Base-by-base conservation (phyloP, 1,284 basidiomycete genomes). In the Anthracocystis setariae region DNA sequence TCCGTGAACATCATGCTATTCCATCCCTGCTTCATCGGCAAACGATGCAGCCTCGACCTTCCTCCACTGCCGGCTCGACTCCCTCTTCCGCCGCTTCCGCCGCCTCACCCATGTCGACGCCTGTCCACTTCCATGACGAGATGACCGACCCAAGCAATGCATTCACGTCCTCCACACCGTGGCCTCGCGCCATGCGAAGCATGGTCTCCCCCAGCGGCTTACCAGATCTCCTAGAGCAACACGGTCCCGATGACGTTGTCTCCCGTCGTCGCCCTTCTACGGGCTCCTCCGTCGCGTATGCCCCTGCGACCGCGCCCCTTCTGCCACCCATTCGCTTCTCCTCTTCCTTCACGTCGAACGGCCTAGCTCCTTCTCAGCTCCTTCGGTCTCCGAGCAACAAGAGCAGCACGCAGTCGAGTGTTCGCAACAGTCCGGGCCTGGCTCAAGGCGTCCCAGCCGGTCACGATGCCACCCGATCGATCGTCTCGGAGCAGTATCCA, bases 221-320 rank as follows among this genome's bases (percentile, higher is more conserved):
- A 2, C 67, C 61, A 17, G 51, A 70, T n/a, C 61, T 70, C 5
- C 67, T 60, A 7, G 67, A 64, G 20, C 60, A 53, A 37, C 53
- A 48, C 13, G 60, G 53, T 5, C 21, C 57, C 21, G 67, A 60
- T 21, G 44, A 60, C 17, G 10, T 48, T n/a, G 23, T 50, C 21
- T 38, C 46, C 17, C 57, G 52, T 12, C 29, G 29, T 12, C 29
- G 29, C 20, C 49, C 64, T 5, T 52, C 57, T 35, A 60, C 57
- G n/a, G 53, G 50, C 3, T 67, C 58, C 27, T 59, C 47, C 0
- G 51, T 48, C 8, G 23, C 52, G 21, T 10, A 21, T 2, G 47
- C 42, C 2, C 45, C 46, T 25, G 39, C 46, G 27, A n/a, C 55
- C 3, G 44, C 52, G 13, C 56, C 51, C 10, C 47, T 65, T 20